Conservation (phyloP, 1,284 basidiomycete species). For the Irpex sp. region DNA sequence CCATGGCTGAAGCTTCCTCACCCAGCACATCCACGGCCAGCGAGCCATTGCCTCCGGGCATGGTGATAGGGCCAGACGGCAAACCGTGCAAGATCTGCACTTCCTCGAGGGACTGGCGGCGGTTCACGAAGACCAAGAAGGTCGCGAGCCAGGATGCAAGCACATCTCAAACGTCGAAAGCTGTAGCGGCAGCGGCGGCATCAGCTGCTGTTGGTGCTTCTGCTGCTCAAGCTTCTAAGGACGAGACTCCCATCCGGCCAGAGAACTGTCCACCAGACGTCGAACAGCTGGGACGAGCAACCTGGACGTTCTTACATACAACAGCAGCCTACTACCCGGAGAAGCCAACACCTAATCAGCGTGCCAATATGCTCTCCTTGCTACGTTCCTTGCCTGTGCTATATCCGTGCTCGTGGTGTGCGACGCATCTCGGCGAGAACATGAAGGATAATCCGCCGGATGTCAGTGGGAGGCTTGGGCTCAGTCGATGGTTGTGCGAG, state of each 20-base stretch:
- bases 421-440: slow-evolving; percentile 72
- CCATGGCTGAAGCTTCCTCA: background rate
- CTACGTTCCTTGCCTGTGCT: slow-evolving; percentile 74
- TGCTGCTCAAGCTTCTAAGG: background rate
- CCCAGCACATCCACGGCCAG: background rate
- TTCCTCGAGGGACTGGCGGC: slow-evolving; percentile 70
- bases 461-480: slow-evolving; percentile 59
- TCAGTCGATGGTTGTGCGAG: slow-evolving; percentile 87
- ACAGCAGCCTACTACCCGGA: slow-evolving; percentile 94
- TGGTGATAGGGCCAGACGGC: slow-evolving; percentile 87
- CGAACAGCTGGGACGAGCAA: slow-evolving; percentile 82
- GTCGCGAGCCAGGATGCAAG: slow-evolving; percentile 26
- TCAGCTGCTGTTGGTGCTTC: slow-evolving; percentile 32
- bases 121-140: slow-evolving; percentile 8
- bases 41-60: slow-evolving; percentile 55
- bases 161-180: slow-evolving; percentile 33
- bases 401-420: slow-evolving; percentile 86
- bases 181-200: slow-evolving; percentile 21
- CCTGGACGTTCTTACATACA: slow-evolving; percentile 95
- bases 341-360: slow-evolving; percentile 64
- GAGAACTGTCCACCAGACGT: slow-evolving; percentile 84
- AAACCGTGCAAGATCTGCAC: slow-evolving; percentile 93
- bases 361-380: slow-evolving; percentile 78
- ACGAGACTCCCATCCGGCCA: slow-evolving; percentile 31
- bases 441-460: slow-evolving; percentile 70